Evolutionary conservation across 2,329 filamentous ascomycete species (phyloP).

Genomic region (Ceratocystis destructans): DNA sequence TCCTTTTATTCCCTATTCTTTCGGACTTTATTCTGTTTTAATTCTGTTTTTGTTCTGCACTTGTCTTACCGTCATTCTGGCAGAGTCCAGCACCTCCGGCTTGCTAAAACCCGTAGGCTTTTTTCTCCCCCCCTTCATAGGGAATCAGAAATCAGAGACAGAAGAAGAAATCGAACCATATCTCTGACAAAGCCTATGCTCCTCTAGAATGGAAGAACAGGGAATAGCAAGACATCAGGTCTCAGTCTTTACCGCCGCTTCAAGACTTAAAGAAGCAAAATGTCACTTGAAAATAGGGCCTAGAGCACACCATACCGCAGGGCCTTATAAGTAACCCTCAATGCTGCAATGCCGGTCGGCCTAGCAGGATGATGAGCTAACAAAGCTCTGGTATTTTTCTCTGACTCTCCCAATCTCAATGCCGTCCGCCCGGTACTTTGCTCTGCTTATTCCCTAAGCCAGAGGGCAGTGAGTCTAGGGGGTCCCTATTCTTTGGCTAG

Average conservation of each 20-base stretch:
- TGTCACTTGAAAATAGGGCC: background rate
- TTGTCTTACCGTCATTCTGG: background rate
- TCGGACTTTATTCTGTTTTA: background rate
- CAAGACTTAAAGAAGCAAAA: background rate
- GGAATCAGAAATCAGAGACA: background rate
- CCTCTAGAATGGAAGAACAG: too few species aligned
- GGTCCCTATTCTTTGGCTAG: background rate
- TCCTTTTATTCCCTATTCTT: background rate
- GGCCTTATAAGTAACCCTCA: background rate
- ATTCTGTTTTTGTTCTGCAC: background rate
- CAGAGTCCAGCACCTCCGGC: background rate
- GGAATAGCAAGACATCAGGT: background rate
- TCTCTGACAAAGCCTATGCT: background rate
- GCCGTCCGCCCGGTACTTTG: conserved; percentile 3
- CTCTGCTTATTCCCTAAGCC: background rate
- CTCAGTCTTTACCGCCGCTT: background rate
- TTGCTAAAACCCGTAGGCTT: background rate
- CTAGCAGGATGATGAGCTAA: background rate
- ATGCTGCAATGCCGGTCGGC: background rate
- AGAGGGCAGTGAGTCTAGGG: background rate
- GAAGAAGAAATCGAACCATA: background rate
- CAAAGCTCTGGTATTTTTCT: background rate
- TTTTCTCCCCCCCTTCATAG: background rate
- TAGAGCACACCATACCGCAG: background rate
- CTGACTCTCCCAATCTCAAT: background rate